Percentiles rank a stretch among this genome's conserved stretches.
phyloP scores from a whole-genome alignment of 176 grass and related monocot genomes.

The Aegilops sharonensis region DNA sequence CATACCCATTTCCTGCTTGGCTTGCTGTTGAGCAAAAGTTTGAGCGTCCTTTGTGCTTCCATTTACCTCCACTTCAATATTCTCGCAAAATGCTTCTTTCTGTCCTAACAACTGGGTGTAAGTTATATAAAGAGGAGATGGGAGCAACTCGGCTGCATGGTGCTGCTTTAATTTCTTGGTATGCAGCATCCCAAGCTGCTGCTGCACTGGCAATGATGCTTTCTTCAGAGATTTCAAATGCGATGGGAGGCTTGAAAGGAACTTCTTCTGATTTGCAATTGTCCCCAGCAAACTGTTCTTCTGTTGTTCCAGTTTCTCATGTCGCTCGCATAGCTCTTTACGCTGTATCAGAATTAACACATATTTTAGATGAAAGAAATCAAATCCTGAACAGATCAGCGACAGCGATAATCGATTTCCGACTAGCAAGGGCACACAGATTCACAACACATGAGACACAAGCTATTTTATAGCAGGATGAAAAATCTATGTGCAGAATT shows the following conservation, averaged over 20 bases:
- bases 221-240: slow-evolving; percentile 99
- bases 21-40: slow-evolving; percentile 73
- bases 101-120: slow-evolving; percentile 89
- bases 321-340: slow-evolving; percentile 85
- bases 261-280: slow-evolving; percentile 80
- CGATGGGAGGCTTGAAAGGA: slow-evolving; percentile 89
- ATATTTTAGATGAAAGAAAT: slow-evolving; percentile 30
- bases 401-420: background rate
- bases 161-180: slow-evolving; percentile 94
- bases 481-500: background rate
- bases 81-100: slow-evolving; percentile 97
- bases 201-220: slow-evolving; percentile 94
- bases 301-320: slow-evolving; percentile 73
- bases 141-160: slow-evolving; percentile 81
- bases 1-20: slow-evolving; percentile 70
- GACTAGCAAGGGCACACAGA: background rate
- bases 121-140: slow-evolving; percentile 73
- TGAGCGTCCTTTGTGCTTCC: slow-evolving; percentile 94
- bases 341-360: slow-evolving; percentile 48
- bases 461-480: background rate
- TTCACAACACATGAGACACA: background rate
- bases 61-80: slow-evolving; percentile 84
- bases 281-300: slow-evolving; percentile 62
- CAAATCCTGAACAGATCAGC: slow-evolving; percentile 12
- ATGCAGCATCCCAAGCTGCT: slow-evolving; percentile 88